Evolutionary conservation across 108 stramenopile genomes (phyloP).

Genomic region (Cyclotella choctawhatcheeana): DNA sequence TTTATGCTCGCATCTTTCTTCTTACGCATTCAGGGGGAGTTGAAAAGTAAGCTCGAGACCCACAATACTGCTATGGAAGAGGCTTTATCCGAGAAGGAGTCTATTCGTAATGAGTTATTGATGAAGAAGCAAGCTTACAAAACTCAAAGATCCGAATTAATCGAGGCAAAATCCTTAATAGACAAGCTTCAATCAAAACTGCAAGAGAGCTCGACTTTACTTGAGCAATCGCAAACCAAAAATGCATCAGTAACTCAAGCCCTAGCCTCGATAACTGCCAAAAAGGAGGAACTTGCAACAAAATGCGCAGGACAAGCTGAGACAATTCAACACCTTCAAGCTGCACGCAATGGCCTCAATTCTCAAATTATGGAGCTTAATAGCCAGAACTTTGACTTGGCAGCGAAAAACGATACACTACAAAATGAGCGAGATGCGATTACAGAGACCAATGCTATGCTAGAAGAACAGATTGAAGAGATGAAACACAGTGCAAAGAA

Average conservation of each 20-base stretch:
- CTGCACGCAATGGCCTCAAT: not conserved
- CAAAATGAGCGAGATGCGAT: not conserved
- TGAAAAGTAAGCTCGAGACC: not conserved
- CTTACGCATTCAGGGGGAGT: too few relatives aligned
- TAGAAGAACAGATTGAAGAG: slow-evolving; percentile 1
- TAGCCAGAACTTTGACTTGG: not conserved
- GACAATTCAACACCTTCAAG: not conserved
- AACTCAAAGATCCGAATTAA: not conserved
- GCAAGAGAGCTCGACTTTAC: not conserved
- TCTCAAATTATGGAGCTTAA: not conserved
- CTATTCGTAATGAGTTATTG: not conserved
- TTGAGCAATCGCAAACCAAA: not conserved
- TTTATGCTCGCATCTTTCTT: too few relatives aligned
- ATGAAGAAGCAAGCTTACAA: not conserved
- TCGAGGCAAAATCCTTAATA: not conserved
- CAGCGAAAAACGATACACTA: not conserved
- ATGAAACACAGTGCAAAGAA: not conserved
- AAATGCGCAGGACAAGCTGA: not conserved
- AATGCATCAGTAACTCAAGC: not conserved
- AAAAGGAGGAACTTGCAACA: not conserved
- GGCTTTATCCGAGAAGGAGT: not conserved
- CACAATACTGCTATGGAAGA: not conserved
- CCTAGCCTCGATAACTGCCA: not conserved
- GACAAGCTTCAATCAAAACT: not conserved
- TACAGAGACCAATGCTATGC: not conserved